phyloP scores from a whole-genome alignment of 2,329 filamentous ascomycete species.

The Epicoccum nigrum region DNA sequence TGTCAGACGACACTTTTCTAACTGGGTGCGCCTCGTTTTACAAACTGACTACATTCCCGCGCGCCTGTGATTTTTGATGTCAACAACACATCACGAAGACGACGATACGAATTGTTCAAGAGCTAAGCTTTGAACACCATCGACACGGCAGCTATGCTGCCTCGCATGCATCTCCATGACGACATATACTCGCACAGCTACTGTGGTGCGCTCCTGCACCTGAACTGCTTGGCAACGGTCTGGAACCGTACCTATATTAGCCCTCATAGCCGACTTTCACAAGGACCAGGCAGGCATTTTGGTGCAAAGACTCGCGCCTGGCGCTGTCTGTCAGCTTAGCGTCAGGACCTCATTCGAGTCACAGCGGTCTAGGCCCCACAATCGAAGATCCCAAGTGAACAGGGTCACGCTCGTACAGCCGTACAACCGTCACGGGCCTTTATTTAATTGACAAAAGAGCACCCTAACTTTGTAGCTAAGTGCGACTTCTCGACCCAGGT shows the following conservation, averaged over 20 bases:
- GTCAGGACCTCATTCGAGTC: conserved; percentile 7
- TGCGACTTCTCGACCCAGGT: conserved; percentile 1
- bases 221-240: conserved; percentile 36
- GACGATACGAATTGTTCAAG: not conserved
- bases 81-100: not conserved
- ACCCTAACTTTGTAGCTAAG: not conserved
- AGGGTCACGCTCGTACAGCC: conserved; percentile 1
- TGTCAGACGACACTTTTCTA: conserved; percentile 6
- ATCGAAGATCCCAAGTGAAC: conserved; percentile 6
- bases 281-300: conserved; percentile 1
- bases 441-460: conserved; percentile 1
- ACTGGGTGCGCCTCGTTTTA: not conserved
- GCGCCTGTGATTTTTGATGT: not conserved
- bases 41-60: not conserved
- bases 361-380: conserved; percentile 16
- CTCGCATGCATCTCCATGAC: conserved; percentile 19
- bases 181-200: conserved; percentile 18
- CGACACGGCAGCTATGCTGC: not conserved
- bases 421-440: not conserved
- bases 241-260: conserved; percentile 19
- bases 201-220: conserved; percentile 16
- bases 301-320: conserved; percentile 9
- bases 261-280: not conserved
- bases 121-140: not conserved
- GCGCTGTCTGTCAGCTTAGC: conserved; percentile 12